Conservation (phyloP, 768 basidiomycete species). For the Flagelloscypha sp. region DNA sequence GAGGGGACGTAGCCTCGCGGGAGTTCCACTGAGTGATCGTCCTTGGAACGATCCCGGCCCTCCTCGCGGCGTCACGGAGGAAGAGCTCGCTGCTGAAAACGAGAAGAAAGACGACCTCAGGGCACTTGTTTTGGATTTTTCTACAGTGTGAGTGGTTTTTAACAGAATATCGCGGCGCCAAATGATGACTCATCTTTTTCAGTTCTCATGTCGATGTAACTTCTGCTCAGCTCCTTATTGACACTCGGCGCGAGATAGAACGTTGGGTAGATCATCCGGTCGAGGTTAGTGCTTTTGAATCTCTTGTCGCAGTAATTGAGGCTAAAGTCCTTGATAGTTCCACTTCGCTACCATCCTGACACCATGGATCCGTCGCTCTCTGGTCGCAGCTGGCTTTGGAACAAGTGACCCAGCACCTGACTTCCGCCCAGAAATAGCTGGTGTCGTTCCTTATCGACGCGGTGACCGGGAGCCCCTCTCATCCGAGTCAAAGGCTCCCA, state of each 20-base stretch:
- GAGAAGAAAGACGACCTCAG: constrained; percentile 57
- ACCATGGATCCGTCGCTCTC: constrained; percentile 87
- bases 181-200: constrained; percentile 7
- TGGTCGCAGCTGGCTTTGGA: constrained; percentile 88
- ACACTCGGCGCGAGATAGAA: constrained; percentile 82
- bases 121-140: constrained; percentile 89
- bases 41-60: constrained; percentile 95
- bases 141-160: constrained; percentile 50
- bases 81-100: constrained; percentile 42
- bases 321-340: constrained; percentile 42
- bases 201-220: constrained; percentile 90
- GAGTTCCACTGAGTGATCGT: constrained; percentile 61
- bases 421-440: constrained; percentile 57
- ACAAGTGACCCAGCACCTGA: constrained; percentile 40
- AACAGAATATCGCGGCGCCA: background rate
- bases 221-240: constrained; percentile 83
- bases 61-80: constrained; percentile 31
- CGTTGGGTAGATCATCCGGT: constrained; percentile 73
- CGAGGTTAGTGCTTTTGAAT: constrained; percentile 37
- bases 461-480: constrained; percentile 23
- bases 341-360: constrained; percentile 91
- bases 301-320: background rate
- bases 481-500: too few species aligned
- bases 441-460: constrained; percentile 60
- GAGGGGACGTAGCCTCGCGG: constrained; percentile 64